Conservation (phyloP, 176 grass and related monocot genomes). For the Paspalum vaginatum region DNA sequence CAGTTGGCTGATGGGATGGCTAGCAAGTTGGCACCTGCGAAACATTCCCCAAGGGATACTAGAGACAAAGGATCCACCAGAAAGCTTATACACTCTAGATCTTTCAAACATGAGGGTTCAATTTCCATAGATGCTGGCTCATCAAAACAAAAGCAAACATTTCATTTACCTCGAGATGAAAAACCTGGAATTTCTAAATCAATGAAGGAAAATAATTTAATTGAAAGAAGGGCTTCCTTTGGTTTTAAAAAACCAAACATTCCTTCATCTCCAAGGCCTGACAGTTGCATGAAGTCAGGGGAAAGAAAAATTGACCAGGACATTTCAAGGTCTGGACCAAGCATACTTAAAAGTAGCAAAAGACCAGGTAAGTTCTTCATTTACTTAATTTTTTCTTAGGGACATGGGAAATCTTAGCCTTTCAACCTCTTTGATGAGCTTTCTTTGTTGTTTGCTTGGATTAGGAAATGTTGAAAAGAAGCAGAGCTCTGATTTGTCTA, state of each 20-base stretch:
- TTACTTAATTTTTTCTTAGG: constrained; percentile 27
- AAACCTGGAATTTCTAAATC: constrained; percentile 49
- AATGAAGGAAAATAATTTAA: constrained; percentile 53
- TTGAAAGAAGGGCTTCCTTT: constrained; percentile 63
- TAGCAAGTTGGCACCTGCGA: constrained; percentile 56
- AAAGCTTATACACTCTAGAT: constrained; percentile 61
- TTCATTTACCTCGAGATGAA: constrained; percentile 58
- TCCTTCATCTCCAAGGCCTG: constrained; percentile 52
- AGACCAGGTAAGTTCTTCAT: constrained; percentile 44
- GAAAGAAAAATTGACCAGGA: constrained; percentile 51
- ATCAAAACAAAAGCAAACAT: constrained; percentile 55
- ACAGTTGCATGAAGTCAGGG: constrained; percentile 44
- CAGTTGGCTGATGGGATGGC: constrained; percentile 51
- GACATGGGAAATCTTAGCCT: constrained; percentile 31
- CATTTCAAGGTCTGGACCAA: constrained; percentile 46
- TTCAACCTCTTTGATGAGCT: constrained; percentile 25
- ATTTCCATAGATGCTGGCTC: constrained; percentile 39
- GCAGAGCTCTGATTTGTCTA: constrained; percentile 30
- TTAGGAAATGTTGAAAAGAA: constrained; percentile 57
- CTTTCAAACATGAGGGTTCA: constrained; percentile 59
- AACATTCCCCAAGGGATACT: constrained; percentile 48
- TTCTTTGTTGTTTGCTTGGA: constrained; percentile 32
- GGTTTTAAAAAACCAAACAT: constrained; percentile 52
- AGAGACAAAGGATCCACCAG: constrained; percentile 47
- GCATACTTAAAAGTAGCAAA: constrained; percentile 64